A percentile compares a stretch with the other conserved stretches of the same genome.
Conservation (phyloP, 768 basidiomycete genomes). For the Lactifluus piperatus region DNA sequence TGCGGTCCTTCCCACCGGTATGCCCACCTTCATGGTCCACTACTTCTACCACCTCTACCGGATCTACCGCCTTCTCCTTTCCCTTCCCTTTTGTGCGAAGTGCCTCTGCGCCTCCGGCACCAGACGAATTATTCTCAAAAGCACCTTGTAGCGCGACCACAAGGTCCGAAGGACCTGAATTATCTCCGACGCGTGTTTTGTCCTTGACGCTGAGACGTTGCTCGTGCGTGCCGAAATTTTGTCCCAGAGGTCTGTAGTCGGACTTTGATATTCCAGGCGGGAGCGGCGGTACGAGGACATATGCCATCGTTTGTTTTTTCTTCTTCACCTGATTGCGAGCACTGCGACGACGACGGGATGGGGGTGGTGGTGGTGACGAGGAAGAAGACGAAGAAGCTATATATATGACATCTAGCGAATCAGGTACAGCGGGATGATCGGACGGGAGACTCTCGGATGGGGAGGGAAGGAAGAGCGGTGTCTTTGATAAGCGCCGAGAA, state of each 20-base stretch:
- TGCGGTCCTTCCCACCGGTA: not conserved
- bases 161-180: not conserved
- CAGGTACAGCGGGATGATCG: not conserved
- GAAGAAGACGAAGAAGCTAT: not conserved
- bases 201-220: not conserved
- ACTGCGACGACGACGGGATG: not conserved
- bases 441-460: not conserved
- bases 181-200: not conserved
- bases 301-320: not conserved
- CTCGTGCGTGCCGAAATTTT: not conserved
- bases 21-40: not conserved
- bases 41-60: not conserved
- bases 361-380: not conserved
- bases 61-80: not conserved
- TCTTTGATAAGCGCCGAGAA: not conserved
- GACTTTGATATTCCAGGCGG: not conserved
- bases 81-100: not conserved
- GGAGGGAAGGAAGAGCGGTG: constrained; percentile 9
- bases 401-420: constrained; percentile 1
- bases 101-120: not conserved
- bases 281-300: constrained; percentile 3
- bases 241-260: not conserved
- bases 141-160: not conserved
- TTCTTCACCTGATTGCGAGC: not conserved
- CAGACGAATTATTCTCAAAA: not conserved